These are phyloP conservation scores for Spergularia marina DNA, from an alignment of 148 eudicot genomes.

Conservation along the genomic window DNA sequence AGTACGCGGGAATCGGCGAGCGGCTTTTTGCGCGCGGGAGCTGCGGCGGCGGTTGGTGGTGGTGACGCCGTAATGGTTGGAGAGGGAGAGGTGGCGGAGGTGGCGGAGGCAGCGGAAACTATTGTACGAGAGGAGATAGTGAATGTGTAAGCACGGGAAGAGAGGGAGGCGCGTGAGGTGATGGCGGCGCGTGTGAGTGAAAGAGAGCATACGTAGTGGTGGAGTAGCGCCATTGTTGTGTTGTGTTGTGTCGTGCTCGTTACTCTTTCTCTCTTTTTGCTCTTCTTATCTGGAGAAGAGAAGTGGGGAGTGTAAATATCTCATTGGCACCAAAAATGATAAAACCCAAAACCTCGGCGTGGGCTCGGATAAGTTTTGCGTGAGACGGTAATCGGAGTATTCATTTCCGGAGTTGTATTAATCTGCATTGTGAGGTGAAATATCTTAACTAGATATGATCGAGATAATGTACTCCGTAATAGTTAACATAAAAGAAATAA, in stretches of 20 bases:
- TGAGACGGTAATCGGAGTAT: no score
- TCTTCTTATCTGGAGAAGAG: no score
- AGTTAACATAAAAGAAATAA: no score
- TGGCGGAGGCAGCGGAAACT: conserved; percentile 16
- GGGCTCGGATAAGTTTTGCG: no score
- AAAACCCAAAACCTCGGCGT: conserved; percentile 26
- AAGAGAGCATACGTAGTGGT: conserved; percentile 40
- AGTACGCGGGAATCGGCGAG: conserved; percentile 51
- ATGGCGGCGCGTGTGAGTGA: conserved; percentile 56
- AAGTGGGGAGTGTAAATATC: no score
- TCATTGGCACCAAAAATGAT: neutral
- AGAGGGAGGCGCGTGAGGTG: conserved; percentile 36
- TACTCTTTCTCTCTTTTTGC: neutral
- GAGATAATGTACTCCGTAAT: no score
- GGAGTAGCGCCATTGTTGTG: conserved; percentile 53
- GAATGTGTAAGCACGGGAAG: conserved; percentile 39
- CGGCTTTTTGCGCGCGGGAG: conserved; percentile 20
- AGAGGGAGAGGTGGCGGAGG: conserved; percentile 21
- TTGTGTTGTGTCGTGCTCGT: conserved; percentile 13
- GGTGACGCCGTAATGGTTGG: conserved; percentile 4
- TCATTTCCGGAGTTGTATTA: no score
- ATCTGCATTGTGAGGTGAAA: no score
- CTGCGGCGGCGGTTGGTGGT: conserved; percentile 17
- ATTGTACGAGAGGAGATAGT: conserved; percentile 29
- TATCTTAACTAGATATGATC: no score